phyloP scores from a whole-genome alignment of 192 early-diverging fungal genomes.

The Cladochytrium replicatum region DNA sequence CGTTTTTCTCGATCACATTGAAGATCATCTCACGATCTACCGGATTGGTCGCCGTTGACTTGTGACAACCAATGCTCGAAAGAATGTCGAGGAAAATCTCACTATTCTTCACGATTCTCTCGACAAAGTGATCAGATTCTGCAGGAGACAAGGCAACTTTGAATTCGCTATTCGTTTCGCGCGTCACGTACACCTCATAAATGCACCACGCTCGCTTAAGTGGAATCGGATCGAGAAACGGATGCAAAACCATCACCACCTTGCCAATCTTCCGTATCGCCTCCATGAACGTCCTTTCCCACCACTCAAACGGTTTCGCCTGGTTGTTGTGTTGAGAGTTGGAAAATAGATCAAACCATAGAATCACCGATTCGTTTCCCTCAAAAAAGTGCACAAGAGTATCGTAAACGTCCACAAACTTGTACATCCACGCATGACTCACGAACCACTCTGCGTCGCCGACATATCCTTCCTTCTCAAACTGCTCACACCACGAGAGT shows the following conservation, averaged over 20 bases:
- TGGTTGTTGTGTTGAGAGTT: constrained; percentile 19
- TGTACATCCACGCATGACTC: constrained; percentile 19
- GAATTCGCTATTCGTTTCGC: constrained; percentile 5
- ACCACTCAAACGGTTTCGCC: constrained; percentile 14
- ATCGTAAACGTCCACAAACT: constrained; percentile 18
- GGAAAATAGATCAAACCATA: constrained; percentile 25
- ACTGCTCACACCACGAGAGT: too few species aligned
- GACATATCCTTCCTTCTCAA: too few species aligned
- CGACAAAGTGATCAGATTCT: too few species aligned
- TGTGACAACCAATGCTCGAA: constrained; percentile 1
- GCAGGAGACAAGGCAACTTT: too few species aligned
- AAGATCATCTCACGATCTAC: constrained; percentile 10
- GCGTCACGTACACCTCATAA: constrained; percentile 17
- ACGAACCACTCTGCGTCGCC: constrained; percentile 23
- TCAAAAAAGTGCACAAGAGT: constrained; percentile 14
- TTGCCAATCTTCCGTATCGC: constrained; percentile 15
- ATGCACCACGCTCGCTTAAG: constrained; percentile 21
- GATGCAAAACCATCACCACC: constrained; percentile 17
- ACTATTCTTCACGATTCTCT: too few species aligned
- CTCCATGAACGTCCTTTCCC: constrained; percentile 18
- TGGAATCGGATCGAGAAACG: constrained; percentile 18
- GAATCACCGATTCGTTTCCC: constrained; percentile 3
- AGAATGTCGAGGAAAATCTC: neutral
- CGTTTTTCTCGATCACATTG: constrained; percentile 3
- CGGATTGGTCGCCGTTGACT: constrained; percentile 5